Evolutionary conservation across 108 stramenopile species (phyloP), one percentile per base, ranked within the genome.

Genomic region (Schizochytrium sp.): DNA sequence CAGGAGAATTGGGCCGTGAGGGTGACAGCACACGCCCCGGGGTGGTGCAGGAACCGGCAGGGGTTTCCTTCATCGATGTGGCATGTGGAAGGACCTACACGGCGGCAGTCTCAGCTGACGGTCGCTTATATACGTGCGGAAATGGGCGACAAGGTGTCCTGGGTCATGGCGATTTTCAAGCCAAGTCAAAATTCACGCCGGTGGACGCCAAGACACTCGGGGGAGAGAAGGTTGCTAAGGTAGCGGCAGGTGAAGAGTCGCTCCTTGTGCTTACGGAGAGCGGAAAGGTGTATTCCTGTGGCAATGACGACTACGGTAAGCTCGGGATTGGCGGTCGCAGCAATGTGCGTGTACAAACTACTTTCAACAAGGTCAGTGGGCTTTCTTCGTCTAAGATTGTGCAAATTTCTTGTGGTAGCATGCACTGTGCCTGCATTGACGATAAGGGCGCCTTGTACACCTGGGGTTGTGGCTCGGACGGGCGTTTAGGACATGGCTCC

Each of bases 381-480:
- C 76, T 83, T 10, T 49, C 10, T 53, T 53, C 38, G 53, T 47
- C 49, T 2, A 55, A 55, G 0, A 55, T 83, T 28, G 76, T 83
- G 28, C 76, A 83, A 40, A 10, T 88, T 5, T 15, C 88, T 17
- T 49, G 61, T 38, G 88, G 88, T 4, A 46, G 46, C 61, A 46
- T 56, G 45, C 88, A 88, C 88, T 88, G 61, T 45, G 61, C 61
- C 19, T 46, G 49, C 46, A 38, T 88, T n/a, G 61, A 61, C 47
- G 61, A n/a, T 28, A 55, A 60, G 15, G 88, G 88, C 19, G 47
- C 45, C 7, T 64, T 88, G 4, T 88, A 72, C 88, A 72, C 61
- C 3, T 91, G 89, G 89, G 91, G 91, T 46, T 44, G 89, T 44
- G 91, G 91, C 47, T 88, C 76, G 15, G 69, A 91, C 64, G 91